These are phyloP conservation scores for Penicillium fimorum DNA, from an alignment of 495 filamentous ascomycete genomes.

Conservation along the genomic window DNA sequence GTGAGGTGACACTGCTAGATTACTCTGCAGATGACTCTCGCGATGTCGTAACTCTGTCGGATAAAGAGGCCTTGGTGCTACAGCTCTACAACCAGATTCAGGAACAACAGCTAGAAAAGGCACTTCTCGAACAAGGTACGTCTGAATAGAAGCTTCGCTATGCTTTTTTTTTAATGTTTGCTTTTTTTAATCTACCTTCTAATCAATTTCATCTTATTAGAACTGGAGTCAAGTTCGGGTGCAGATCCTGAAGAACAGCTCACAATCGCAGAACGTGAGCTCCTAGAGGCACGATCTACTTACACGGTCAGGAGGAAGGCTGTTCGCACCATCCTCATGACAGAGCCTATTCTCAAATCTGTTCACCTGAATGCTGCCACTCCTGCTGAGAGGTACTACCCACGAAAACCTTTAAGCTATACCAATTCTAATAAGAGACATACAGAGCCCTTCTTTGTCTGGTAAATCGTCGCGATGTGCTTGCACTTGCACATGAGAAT, in stretches of 20 bases:
- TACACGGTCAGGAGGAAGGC: slow-evolving; percentile 66
- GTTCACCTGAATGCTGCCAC: slow-evolving; percentile 68
- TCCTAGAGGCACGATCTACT: slow-evolving; percentile 65
- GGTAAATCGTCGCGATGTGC: slow-evolving; percentile 64
- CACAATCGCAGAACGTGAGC: slow-evolving; percentile 57
- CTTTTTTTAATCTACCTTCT: slow-evolving; percentile 12
- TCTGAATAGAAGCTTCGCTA: background rate
- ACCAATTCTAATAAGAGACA: slow-evolving; percentile 5
- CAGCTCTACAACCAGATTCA: slow-evolving; percentile 68
- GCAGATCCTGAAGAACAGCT: slow-evolving; percentile 52
- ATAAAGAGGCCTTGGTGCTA: slow-evolving; percentile 60
- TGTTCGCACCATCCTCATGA: slow-evolving; percentile 62
- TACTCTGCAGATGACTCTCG: slow-evolving; percentile 43
- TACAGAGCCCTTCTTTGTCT: slow-evolving; percentile 62
- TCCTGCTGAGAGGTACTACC: slow-evolving; percentile 61
- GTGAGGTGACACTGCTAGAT: slow-evolving; percentile 39
- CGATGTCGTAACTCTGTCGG: slow-evolving; percentile 55
- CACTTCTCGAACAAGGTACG: slow-evolving; percentile 58
- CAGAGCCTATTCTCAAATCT: slow-evolving; percentile 72
- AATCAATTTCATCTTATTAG: slow-evolving; percentile 20
- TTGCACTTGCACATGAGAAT: slow-evolving; percentile 58
- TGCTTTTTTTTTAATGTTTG: background rate
- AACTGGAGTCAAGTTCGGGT: slow-evolving; percentile 32
- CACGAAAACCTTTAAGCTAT: background rate
- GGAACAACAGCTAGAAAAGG: slow-evolving; percentile 67